phyloP scores from a whole-genome alignment of 169 alveolate genomes.

The Plasmodium billcollinsi region DNA sequence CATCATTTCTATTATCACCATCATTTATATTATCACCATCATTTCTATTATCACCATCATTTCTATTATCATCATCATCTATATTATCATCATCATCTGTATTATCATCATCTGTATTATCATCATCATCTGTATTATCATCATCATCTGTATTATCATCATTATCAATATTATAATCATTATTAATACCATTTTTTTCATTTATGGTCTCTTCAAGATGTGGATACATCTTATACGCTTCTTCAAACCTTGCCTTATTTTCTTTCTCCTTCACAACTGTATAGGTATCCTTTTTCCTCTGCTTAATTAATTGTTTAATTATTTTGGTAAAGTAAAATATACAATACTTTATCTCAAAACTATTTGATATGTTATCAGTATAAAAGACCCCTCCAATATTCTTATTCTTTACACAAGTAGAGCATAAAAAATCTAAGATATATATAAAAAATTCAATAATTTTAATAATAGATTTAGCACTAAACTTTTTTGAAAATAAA shows the following conservation, averaged over 20 bases:
- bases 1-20: neutral
- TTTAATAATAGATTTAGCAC: conserved; percentile 60
- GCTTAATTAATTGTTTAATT: conserved; percentile 17
- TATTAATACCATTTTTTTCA: neutral
- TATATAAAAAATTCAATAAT: conserved; percentile 43
- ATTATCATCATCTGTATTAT: neutral
- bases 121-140: neutral
- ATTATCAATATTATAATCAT: neutral
- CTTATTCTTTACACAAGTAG: conserved; percentile 47
- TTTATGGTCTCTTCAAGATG: neutral
- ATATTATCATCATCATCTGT: neutral
- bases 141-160: neutral
- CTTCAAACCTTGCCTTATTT: conserved; percentile 15
- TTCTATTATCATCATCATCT: neutral
- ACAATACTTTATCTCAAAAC: conserved; percentile 62
- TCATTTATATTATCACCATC: neutral
- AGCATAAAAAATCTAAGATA: conserved; percentile 13
- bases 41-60: neutral
- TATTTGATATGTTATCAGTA: conserved; percentile 61
- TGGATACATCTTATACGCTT: neutral
- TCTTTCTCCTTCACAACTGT: conserved; percentile 65
- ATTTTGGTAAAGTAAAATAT: conserved; percentile 24
- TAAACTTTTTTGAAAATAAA: conserved; percentile 65
- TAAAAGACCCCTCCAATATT: conserved; percentile 6
- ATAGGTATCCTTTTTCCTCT: conserved; percentile 46